Conservation (phyloP, 2,329 filamentous ascomycete genomes). For the Ascochyta fabae region DNA sequence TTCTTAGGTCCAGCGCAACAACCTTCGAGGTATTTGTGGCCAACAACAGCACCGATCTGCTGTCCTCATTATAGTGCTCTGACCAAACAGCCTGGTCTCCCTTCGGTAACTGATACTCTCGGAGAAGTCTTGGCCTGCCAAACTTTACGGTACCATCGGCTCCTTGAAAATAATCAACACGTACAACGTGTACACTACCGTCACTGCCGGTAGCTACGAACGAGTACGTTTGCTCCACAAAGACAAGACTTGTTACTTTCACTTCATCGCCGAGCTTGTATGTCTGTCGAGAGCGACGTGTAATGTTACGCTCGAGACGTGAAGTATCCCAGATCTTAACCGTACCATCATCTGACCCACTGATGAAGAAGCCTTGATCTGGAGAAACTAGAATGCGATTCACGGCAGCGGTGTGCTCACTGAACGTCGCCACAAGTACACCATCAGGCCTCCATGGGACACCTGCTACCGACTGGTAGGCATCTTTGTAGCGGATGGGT, state of each 20-base stretch:
- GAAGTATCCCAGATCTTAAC: constrained; percentile 94
- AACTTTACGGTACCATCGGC: constrained; percentile 69
- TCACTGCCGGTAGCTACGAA: constrained; percentile 91
- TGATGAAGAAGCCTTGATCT: constrained; percentile 94
- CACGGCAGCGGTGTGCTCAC: constrained; percentile 83
- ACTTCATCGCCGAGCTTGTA: constrained; percentile 75
- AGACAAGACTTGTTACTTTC: constrained; percentile 81
- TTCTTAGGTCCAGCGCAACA: constrained; percentile 82
- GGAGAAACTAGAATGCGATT: constrained; percentile 83
- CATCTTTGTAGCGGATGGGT: constrained; percentile 61
- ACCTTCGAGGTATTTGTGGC: constrained; percentile 87
- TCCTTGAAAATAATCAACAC: constrained; percentile 70
- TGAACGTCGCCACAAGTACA: constrained; percentile 83
- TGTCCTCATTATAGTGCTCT: constrained; percentile 86
- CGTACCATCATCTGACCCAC: constrained; percentile 86
- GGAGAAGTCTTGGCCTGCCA: constrained; percentile 75
- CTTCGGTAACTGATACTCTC: constrained; percentile 73
- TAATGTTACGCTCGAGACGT: constrained; percentile 87
- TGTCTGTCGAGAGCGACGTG: constrained; percentile 84
- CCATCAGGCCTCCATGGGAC: constrained; percentile 84
- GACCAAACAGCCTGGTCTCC: constrained; percentile 86
- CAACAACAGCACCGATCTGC: constrained; percentile 80
- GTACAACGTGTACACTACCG: constrained; percentile 81
- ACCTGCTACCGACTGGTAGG: constrained; percentile 56
- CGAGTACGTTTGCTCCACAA: constrained; percentile 91